These are phyloP conservation scores for Stephanodiscus triporus DNA, from an alignment of 108 stramenopile species.

Conservation along the genomic window DNA sequence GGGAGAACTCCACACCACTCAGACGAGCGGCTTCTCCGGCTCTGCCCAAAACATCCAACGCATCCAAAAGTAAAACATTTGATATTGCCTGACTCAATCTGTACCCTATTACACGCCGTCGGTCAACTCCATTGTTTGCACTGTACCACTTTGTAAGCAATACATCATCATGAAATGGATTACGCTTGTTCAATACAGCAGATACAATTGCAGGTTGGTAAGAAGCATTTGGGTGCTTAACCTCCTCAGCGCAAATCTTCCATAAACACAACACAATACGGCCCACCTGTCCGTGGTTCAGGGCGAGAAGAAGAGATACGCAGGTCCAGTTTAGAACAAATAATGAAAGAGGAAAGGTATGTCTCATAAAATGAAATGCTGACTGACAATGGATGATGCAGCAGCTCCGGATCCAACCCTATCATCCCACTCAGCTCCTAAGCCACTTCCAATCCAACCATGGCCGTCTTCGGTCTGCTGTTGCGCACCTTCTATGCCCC, in stretches of 20 bases:
- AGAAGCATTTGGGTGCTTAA: constrained; percentile 86
- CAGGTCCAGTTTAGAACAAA: background rate
- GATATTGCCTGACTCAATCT: constrained; percentile 68
- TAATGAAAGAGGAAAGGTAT: background rate
- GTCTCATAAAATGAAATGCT: background rate
- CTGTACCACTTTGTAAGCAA: constrained; percentile 81
- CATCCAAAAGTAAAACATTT: constrained; percentile 78
- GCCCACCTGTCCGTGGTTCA: constrained; percentile 52
- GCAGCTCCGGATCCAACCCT: constrained; percentile 88
- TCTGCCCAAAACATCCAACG: constrained; percentile 84
- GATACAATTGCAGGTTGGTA: constrained; percentile 86
- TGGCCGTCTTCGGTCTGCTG: constrained; percentile 39
- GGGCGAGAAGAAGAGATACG: background rate
- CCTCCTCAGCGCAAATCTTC: constrained; percentile 88
- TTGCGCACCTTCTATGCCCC: constrained; percentile 14
- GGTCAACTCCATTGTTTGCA: constrained; percentile 47
- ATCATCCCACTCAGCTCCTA: constrained; percentile 89
- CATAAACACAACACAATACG: constrained; percentile 76
- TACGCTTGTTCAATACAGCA: constrained; percentile 72
- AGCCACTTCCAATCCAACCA: constrained; percentile 74
- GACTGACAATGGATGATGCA: constrained; percentile 80
- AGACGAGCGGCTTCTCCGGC: constrained; percentile 93
- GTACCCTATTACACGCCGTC: constrained; percentile 82
- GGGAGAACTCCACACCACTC: constrained; percentile 89
- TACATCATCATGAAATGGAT: constrained; percentile 80